phyloP scores from a whole-genome alignment of 2,329 filamentous ascomycete genomes.

The Scedosporium apiospermum region DNA sequence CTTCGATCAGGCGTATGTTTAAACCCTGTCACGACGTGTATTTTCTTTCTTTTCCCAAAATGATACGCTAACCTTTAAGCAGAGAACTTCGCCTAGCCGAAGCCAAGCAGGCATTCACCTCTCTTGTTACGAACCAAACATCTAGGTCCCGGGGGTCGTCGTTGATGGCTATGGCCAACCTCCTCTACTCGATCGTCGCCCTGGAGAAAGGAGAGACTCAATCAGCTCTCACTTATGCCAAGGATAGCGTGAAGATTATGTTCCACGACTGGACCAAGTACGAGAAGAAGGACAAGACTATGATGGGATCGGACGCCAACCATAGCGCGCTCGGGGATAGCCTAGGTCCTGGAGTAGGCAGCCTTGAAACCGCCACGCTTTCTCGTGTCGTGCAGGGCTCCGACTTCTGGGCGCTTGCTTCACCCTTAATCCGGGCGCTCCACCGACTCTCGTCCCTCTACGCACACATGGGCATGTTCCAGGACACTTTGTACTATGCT shows the following conservation, averaged over 20 bases:
- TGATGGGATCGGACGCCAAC: constrained; percentile 15
- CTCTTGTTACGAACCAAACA: neutral
- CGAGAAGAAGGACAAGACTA: constrained; percentile 22
- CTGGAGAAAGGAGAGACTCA: constrained; percentile 52
- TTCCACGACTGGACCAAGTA: constrained; percentile 47
- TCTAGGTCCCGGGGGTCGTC: neutral
- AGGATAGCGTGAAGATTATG: constrained; percentile 45
- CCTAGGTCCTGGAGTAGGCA: neutral
- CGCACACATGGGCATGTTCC: constrained; percentile 74
- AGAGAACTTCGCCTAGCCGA: constrained; percentile 4
- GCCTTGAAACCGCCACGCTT: neutral
- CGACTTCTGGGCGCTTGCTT: constrained; percentile 71
- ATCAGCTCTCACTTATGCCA: constrained; percentile 46
- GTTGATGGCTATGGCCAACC: constrained; percentile 16
- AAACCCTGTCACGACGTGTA: neutral
- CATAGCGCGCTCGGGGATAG: constrained; percentile 5
- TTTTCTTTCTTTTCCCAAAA: neutral
- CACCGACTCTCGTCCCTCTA: constrained; percentile 69
- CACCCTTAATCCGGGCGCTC: constrained; percentile 61
- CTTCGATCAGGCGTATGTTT: constrained; percentile 47
- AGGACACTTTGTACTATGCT: constrained; percentile 80
- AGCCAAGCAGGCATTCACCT: neutral
- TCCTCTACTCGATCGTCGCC: constrained; percentile 55
- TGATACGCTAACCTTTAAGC: neutral
- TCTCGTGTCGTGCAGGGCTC: constrained; percentile 29